A percentile compares a stretch with the other conserved stretches of the same genome.
phyloP scores from a whole-genome alignment of 352 stramenopile species.

The Pythium pyrilobum region DNA sequence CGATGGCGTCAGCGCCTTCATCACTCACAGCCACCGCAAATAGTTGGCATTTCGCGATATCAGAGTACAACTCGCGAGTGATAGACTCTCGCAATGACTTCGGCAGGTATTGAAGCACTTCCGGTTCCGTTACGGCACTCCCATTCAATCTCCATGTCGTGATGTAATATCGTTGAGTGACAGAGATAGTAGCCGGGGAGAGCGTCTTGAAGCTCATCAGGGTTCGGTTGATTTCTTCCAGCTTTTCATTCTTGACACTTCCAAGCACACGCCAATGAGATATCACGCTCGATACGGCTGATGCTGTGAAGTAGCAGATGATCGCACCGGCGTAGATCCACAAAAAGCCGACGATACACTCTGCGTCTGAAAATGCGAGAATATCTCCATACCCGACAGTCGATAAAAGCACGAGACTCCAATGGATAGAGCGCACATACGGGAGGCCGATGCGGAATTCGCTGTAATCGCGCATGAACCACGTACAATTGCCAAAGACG shows the following conservation, averaged over 20 bases:
- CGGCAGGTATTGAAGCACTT: constrained; percentile 40
- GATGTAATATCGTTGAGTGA: constrained; percentile 48
- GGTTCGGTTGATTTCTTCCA: constrained; percentile 49
- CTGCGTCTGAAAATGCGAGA: constrained; percentile 37
- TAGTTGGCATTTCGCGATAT: constrained; percentile 12
- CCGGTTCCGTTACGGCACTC: constrained; percentile 36
- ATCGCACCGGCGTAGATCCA: constrained; percentile 63
- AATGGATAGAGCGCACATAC: constrained; percentile 51
- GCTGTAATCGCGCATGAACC: constrained; percentile 57
- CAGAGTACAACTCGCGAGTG: constrained; percentile 27
- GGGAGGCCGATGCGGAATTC: constrained; percentile 43
- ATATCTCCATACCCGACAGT: constrained; percentile 66
- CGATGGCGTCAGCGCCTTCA: background rate
- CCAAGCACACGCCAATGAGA: constrained; percentile 38
- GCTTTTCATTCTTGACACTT: constrained; percentile 31
- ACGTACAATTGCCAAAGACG: constrained; percentile 51
- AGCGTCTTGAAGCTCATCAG: constrained; percentile 33
- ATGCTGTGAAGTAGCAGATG: constrained; percentile 65
- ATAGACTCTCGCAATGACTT: constrained; percentile 28
- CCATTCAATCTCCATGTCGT: constrained; percentile 68
- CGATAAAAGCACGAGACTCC: constrained; percentile 62
- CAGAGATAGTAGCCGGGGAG: constrained; percentile 32
- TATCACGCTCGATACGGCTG: constrained; percentile 39
- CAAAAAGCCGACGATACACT: constrained; percentile 41
- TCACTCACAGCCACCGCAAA: background rate